phyloP scores from a whole-genome alignment of 139 green algal species.

The Astrephomene gubernaculifera region DNA sequence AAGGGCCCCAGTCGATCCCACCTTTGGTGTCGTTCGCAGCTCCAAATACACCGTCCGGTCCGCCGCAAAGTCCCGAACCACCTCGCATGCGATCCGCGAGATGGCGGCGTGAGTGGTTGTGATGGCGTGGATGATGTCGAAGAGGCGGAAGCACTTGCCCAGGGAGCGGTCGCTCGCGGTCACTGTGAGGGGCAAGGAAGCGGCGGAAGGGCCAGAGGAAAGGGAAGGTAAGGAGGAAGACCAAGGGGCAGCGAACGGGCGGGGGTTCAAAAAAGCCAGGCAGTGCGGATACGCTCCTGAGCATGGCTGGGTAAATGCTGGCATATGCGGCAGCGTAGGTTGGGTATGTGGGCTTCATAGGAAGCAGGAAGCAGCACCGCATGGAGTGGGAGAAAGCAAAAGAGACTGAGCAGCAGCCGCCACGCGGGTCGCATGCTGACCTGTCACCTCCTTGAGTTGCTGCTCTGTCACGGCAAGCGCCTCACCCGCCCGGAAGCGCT shows the following conservation, averaged over 20 bases:
- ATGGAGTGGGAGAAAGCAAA: too few relatives aligned
- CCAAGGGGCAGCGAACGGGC: too few relatives aligned
- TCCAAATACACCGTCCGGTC: slow-evolving; percentile 85
- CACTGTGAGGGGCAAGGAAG: not conserved
- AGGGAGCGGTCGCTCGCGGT: slow-evolving; percentile 45
- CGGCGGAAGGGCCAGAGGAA: not conserved
- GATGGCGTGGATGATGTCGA: slow-evolving; percentile 82
- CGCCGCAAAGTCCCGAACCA: slow-evolving; percentile 65
- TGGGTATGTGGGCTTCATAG: too few relatives aligned
- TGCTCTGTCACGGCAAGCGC: slow-evolving; percentile 27
- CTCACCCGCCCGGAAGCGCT: slow-evolving; percentile 20
- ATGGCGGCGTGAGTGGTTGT: slow-evolving; percentile 77
- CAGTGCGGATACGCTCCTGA: too few relatives aligned
- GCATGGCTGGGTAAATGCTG: too few relatives aligned
- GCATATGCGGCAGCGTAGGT: too few relatives aligned
- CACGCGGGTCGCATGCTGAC: slow-evolving; percentile 38
- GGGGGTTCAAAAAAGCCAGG: too few relatives aligned
- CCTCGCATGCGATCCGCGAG: slow-evolving; percentile 76
- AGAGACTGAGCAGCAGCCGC: too few relatives aligned
- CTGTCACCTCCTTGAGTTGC: slow-evolving; percentile 54
- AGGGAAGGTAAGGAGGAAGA: not conserved
- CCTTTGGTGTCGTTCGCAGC: slow-evolving; percentile 90
- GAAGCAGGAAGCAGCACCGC: too few relatives aligned
- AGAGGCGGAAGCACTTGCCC: slow-evolving; percentile 82
- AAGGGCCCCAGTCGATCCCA: not conserved